These are phyloP conservation scores for Nigrograna mackinnonii DNA, from an alignment of 2,329 filamentous ascomycete genomes.

Conservation along the genomic window DNA sequence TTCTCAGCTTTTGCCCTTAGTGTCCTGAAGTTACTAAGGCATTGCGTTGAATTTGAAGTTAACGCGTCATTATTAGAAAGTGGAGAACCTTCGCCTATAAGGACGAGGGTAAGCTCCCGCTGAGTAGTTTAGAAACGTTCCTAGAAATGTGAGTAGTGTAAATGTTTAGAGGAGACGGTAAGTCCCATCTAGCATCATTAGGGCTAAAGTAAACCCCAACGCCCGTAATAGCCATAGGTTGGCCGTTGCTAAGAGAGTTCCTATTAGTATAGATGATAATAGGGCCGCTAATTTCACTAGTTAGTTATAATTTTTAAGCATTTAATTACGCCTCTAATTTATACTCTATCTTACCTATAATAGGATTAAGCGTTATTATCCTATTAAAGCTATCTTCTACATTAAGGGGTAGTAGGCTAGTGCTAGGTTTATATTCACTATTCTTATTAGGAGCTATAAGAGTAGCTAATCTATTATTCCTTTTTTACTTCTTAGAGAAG, in stretches of 20 bases:
- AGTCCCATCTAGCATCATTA: constrained; percentile 56
- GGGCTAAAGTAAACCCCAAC: constrained; percentile 69
- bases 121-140: constrained; percentile 76
- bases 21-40: no score
- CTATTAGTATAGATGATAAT: constrained; percentile 68
- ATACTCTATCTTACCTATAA: constrained; percentile 58
- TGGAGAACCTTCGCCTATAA: no score
- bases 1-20: no score
- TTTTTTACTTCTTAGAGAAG: constrained; percentile 42
- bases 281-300: constrained; percentile 50
- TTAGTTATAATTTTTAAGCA: constrained; percentile 51
- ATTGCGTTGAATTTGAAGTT: no score
- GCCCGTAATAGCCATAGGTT: constrained; percentile 58
- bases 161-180: constrained; percentile 4
- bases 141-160: constrained; percentile 36
- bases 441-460: constrained; percentile 14
- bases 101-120: no score
- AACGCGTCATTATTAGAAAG: no score
- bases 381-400: constrained; percentile 66
- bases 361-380: constrained; percentile 57
- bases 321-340: constrained; percentile 55
- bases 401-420: constrained; percentile 58
- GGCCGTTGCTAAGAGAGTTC: constrained; percentile 63
- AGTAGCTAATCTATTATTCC: constrained; percentile 22
- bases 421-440: constrained; percentile 49